A percentile compares a stretch with the other conserved stretches of the same genome.
Evolutionary conservation across 2,329 filamentous ascomycete genomes (phyloP).

Genomic region (Metarhizium brunneum): DNA sequence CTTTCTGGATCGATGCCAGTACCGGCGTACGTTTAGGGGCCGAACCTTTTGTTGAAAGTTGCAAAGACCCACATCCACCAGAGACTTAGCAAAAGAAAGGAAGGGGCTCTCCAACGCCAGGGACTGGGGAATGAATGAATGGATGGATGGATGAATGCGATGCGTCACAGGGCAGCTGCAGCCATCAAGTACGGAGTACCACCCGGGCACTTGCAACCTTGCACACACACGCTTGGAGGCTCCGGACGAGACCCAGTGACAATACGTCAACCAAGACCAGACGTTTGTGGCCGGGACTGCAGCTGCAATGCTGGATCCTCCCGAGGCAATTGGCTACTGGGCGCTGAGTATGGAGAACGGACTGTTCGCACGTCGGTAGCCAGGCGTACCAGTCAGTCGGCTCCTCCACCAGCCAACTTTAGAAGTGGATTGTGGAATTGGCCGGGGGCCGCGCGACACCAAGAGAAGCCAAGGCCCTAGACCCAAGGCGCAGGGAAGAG

Average conservation of each 20-base stretch:
- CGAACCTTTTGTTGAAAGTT: constrained; percentile 3
- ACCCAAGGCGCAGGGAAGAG: constrained; percentile 5
- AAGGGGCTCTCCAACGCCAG: constrained; percentile 1
- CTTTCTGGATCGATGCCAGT: constrained; percentile 5
- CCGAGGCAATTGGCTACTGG: background rate
- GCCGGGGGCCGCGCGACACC: constrained; percentile 1
- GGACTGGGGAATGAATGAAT: background rate
- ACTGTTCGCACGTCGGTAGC: constrained; percentile 2
- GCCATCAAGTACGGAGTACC: background rate
- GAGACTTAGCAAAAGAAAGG: constrained; percentile 6
- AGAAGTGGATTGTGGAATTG: background rate
- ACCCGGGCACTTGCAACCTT: too few relatives aligned
- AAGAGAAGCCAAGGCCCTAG: constrained; percentile 3
- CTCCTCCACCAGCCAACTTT: constrained; percentile 1
- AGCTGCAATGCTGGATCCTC: background rate
- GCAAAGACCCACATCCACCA: background rate
- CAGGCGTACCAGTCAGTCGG: constrained; percentile 1
- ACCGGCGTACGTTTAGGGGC: constrained; percentile 3
- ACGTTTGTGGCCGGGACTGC: background rate
- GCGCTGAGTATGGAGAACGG: background rate
- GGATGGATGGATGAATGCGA: too few relatives aligned
- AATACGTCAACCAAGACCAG: background rate
- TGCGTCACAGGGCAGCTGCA: constrained; percentile 1
- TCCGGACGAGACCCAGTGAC: background rate
- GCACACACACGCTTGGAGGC: background rate